Evolutionary conservation across 1,284 basidiomycete genomes (phyloP).

Genomic region (Wallemia mellicola): DNA sequence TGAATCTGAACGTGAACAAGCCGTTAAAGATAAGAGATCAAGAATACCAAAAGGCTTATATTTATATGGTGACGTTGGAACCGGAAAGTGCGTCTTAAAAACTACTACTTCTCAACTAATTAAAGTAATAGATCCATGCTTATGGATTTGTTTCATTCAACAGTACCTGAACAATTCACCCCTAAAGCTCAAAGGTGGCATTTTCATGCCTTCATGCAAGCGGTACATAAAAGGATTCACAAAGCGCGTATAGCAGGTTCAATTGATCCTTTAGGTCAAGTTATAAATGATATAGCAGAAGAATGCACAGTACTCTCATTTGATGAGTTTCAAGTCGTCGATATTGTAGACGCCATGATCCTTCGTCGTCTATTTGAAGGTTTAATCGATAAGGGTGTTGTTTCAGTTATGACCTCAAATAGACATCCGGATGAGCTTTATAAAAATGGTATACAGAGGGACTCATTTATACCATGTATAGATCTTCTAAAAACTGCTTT

Average conservation of each 20-base stretch:
- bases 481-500: slow-evolving; percentile 67
- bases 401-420: slow-evolving; percentile 89
- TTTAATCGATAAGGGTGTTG: slow-evolving; percentile 59
- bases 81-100: slow-evolving; percentile 24
- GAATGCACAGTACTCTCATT: not conserved
- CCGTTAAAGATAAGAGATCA: slow-evolving; percentile 2
- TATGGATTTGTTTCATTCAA: slow-evolving; percentile 91
- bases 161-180: slow-evolving; percentile 41
- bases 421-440: slow-evolving; percentile 92
- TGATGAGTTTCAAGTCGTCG: slow-evolving; percentile 38
- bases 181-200: slow-evolving; percentile 52
- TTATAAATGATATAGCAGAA: slow-evolving; percentile 3
- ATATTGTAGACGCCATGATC: slow-evolving; percentile 98
- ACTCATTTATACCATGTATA: slow-evolving; percentile 87
- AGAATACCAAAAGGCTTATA: slow-evolving; percentile 62
- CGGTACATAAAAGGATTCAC: slow-evolving; percentile 79
- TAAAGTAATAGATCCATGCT: slow-evolving; percentile 57
- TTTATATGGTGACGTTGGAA: slow-evolving; percentile 90
- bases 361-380: slow-evolving; percentile 61
- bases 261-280: slow-evolving; percentile 4
- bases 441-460: slow-evolving; percentile 92
- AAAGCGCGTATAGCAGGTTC: slow-evolving; percentile 25
- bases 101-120: no score
- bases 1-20: not conserved
- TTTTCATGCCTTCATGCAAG: slow-evolving; percentile 97